Evolutionary conservation across 2,329 filamentous ascomycete species (phyloP), one percentile per base, ranked within the genome.

Genomic region (Tolypocladium guangdongense): DNA sequence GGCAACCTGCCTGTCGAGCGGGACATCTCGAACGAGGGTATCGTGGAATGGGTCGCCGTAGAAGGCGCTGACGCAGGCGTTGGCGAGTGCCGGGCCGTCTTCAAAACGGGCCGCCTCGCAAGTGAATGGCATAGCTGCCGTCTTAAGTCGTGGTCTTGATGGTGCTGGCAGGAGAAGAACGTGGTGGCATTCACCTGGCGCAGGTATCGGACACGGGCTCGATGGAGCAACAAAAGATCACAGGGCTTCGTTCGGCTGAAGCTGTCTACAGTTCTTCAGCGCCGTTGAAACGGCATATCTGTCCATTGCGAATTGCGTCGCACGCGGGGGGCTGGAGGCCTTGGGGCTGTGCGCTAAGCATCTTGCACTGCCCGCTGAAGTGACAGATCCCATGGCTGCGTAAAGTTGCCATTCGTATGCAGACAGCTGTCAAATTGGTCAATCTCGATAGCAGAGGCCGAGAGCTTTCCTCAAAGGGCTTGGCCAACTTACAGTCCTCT

Each of bases 91-190:
- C 14, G 36, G 48, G 33, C 48, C 54, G 14, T 54, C 54, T 24
- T 45, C 51, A 3, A 51, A 48, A 12, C 53, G 52, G 16, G 52
- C 51, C 18, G 50, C 55, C n/a, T 49, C 49, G 38, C 51, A 52
- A 18, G 51, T 50, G 24, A 43, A 53, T 1, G 55, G 54, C 47
- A 56, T 60, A 8, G 43, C 18, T 32, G 43, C 18, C n/a, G 8
- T 12, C 14, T 5, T 12, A 11, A 24, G 38, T 41, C 18, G n/a
- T 11, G 5, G 8, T 3, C 24, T 12, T 11, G 6, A n/a, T 32
- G 27, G 8, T 30, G 12, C 1, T n/a, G 1, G 2, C 7, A 3
- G 14, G 43, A 27, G 41, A 12, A 27, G 41, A 30, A 6, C 2
- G 4, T 27, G 14, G 7, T 16, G 41, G 2, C 3, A 10, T 10